Evolutionary conservation across 164 flowering plant genomes (phyloP), one percentile per base, ranked within the genome.

Genomic region (Dillenia suffruticosa): DNA sequence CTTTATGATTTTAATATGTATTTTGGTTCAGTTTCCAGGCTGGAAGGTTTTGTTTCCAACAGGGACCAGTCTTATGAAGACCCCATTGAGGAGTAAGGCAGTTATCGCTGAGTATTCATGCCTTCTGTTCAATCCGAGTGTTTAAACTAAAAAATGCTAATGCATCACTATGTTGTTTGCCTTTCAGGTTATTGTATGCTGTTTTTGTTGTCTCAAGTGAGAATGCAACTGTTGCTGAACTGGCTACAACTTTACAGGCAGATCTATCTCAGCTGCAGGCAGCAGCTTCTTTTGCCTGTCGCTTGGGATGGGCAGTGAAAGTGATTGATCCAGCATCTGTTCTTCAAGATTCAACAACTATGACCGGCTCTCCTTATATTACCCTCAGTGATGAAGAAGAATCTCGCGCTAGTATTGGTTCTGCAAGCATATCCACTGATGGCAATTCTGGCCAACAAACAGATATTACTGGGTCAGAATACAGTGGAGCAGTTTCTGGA

Each of bases 191-290:
- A 70, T 77, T 94, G 10, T 94, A 94, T 82, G 99, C 97, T 66
- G 97, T 94, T 69, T 94, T 94, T 86, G 99, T 94, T 57, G 99
- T 94, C 73, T 88, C 99, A 74, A 92, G 86, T 77, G 99, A 89
- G 79, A 84, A 94, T 81, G 86, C 99, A 52, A 91, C 99, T 66
- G 97, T 94, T 56, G 93, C 93, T 70, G 99, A 94, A 71, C 64
- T 94, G 82, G 97, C 99, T 63, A 55, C 94, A 54, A 94, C 99
- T 43, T 73, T 94, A 73, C 99, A 89, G 77, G 96, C 97, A 67
- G 97, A 94, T 61, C 88, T 94, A 64, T 75, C 81, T 70, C 99
- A 86, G 83, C 85, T 94, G 51, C 99, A 91, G 70, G 88, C 94
- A 75, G 99, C 99, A 79, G 99, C 99, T 69, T 91, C 99, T 59